These are phyloP conservation scores for Laguncularia racemosa DNA, from an alignment of 345 rosid species.

Conservation along the genomic window DNA sequence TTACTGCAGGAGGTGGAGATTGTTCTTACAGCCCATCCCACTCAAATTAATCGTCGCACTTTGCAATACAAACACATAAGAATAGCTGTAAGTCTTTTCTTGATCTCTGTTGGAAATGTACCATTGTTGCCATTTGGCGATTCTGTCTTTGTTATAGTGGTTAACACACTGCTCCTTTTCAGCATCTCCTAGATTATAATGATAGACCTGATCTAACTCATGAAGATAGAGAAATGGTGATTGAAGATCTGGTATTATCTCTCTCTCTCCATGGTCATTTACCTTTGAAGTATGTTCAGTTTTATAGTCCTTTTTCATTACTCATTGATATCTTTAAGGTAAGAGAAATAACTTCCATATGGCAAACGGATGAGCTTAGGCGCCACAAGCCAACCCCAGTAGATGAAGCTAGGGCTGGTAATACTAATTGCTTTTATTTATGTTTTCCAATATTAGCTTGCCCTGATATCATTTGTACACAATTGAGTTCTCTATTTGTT, in stretches of 20 bases:
- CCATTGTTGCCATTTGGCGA: background rate
- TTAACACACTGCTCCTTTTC: constrained; percentile 14
- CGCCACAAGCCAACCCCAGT: constrained; percentile 91
- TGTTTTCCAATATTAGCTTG: background rate
- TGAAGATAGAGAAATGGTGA: constrained; percentile 86
- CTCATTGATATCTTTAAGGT: constrained; percentile 33
- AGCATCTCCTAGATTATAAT: constrained; percentile 89
- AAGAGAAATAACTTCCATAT: constrained; percentile 81
- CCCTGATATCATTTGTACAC: background rate
- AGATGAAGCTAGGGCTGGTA: constrained; percentile 95
- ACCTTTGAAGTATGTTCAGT: background rate
- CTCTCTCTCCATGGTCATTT: constrained; percentile 1
- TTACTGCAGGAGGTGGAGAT: constrained; percentile 80
- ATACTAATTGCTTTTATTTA: constrained; percentile 1
- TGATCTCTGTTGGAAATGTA: background rate
- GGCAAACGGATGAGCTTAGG: constrained; percentile 98
- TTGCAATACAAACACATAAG: constrained; percentile 93
- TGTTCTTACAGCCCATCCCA: constrained; percentile 98
- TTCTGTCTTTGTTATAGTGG: background rate
- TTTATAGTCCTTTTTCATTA: background rate
- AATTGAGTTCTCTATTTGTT: background rate
- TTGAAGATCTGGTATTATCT: constrained; percentile 82
- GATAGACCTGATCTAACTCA: constrained; percentile 80
- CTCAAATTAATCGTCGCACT: constrained; percentile 93
- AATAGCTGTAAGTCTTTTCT: constrained; percentile 61